Evolutionary conservation across 2,329 filamentous ascomycete species (phyloP).

Genomic region (Macroventuria anomochaeta): DNA sequence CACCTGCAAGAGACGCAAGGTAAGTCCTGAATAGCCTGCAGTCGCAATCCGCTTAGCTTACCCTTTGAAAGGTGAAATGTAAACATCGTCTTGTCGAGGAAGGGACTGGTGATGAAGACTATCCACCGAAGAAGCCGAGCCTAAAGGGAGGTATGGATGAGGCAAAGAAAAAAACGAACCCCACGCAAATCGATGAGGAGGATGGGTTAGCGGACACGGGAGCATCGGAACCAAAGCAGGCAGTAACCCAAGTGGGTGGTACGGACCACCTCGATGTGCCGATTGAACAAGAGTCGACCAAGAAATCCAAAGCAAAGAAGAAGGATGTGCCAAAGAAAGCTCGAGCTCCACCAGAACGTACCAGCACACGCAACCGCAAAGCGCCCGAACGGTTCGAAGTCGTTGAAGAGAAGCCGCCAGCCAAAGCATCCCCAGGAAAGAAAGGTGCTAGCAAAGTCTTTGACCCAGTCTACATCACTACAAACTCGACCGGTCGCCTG

Average conservation of each 20-base stretch:
- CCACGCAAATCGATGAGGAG: background rate
- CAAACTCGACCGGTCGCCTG: conserved; percentile 39
- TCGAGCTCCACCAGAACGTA: conserved; percentile 15
- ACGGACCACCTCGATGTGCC: background rate
- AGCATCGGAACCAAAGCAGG: background rate
- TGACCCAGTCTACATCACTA: conserved; percentile 41
- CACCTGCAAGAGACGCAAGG: conserved; percentile 8
- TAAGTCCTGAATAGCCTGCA: background rate
- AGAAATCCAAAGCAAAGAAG: conserved; percentile 15
- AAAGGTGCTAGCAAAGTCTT: conserved; percentile 31
- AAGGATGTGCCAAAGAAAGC: conserved; percentile 16
- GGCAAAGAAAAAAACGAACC: background rate
- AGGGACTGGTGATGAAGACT: background rate
- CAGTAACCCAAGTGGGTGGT: too few species aligned
- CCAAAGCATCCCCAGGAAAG: conserved; percentile 17
- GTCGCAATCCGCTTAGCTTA: background rate
- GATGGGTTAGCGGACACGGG: background rate
- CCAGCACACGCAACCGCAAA: conserved; percentile 38
- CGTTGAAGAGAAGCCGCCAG: conserved; percentile 13
- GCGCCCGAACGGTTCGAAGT: conserved; percentile 34
- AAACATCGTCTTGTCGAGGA: background rate
- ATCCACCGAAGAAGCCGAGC: background rate
- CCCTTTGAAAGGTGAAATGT: conserved; percentile 4
- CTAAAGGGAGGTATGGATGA: background rate
- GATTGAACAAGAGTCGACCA: background rate